Percentiles rank a stretch among this genome's conserved stretches.
Conservation (phyloP, 176 grass and related monocot genomes). For the Leersia perrieri region DNA sequence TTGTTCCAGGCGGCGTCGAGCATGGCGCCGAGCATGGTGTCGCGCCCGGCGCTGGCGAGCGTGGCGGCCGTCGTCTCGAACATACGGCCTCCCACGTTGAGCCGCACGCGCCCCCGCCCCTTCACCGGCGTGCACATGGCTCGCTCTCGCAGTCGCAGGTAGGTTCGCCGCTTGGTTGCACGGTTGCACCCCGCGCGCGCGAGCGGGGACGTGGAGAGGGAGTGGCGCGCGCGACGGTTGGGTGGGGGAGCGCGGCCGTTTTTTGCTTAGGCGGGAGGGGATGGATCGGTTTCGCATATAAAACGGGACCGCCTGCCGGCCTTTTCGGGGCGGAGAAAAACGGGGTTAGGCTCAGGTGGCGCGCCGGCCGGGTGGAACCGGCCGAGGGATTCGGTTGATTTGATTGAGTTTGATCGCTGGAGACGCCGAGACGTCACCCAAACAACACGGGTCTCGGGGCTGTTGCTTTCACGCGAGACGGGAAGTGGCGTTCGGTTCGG, state of each 20-base stretch:
- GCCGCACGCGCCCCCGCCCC: conserved; percentile 49
- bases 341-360: too few species aligned
- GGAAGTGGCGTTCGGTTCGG: not conserved
- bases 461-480: conserved; percentile 28
- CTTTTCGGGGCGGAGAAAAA: not conserved
- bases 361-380: too few species aligned
- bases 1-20: conserved; percentile 72
- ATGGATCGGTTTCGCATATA: not conserved
- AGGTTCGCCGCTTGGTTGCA: too few species aligned
- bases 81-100: conserved; percentile 78
- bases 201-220: not conserved
- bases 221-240: not conserved
- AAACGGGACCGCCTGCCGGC: not conserved
- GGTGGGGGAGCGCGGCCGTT: not conserved
- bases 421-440: not conserved
- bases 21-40: conserved; percentile 97
- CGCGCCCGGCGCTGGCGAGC: conserved; percentile 59
- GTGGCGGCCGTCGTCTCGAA: conserved; percentile 85
- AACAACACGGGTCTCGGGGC: not conserved
- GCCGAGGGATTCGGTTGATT: too few species aligned
- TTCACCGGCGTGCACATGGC: conserved; percentile 20
- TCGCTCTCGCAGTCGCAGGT: not conserved
- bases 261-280: not conserved
- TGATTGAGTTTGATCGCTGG: not conserved
- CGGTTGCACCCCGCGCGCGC: too few species aligned